Base-by-base conservation (phyloP, 2,329 filamentous ascomycete genomes). In the Fusarium siculi region DNA sequence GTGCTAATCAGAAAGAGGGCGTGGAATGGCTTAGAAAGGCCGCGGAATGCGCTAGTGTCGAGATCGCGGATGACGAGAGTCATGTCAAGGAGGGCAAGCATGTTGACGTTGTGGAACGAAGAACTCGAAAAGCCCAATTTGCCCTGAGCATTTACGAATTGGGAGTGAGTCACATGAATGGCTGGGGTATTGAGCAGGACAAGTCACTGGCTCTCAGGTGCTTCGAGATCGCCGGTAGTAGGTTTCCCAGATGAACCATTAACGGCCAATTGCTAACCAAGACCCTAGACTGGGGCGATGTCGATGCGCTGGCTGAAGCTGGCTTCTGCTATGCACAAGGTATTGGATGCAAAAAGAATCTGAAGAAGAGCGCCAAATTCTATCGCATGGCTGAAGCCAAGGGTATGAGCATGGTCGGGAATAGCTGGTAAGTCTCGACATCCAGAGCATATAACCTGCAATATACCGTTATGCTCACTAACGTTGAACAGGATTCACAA, bases 251-350 rank as follows among this genome's bases (percentile, higher is more conserved):
- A 7, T 32, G 30, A 28, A 21, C 18, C 7, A n/a, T 25, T 28
- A 7, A 44, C 19, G 30, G 28, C 23, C 18, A 34, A 7, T 59
- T 75, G 64, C 73, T 80, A 68, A 78, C 76, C 21, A 36, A 70
- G 37, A 75, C 62, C 72, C 66, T 75, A 92, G 90, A 89, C 73
- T 99, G 96, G 96, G 96, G 96, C 39, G 96, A 99, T 83, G 92
- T 93, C 10, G 96, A 99, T 84, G 96, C 96, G 28, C 87, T 99
- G 67, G 93, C 95, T 12, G 96, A 99, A 84, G 94, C 96, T 12
- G 96, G 95, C 21, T 98, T 96, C 82, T 99, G 96, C 84, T 99
- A 98, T 79, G 94, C 95, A 2, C 92, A 98, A 80, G 96, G 95
- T 14, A 87, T 97, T 59, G 96, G 96, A 9, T 97, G 93, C 81